These are phyloP conservation scores for Aspergillus mulundensis DNA, from an alignment of 495 filamentous ascomycete genomes.

Conservation along the genomic window DNA sequence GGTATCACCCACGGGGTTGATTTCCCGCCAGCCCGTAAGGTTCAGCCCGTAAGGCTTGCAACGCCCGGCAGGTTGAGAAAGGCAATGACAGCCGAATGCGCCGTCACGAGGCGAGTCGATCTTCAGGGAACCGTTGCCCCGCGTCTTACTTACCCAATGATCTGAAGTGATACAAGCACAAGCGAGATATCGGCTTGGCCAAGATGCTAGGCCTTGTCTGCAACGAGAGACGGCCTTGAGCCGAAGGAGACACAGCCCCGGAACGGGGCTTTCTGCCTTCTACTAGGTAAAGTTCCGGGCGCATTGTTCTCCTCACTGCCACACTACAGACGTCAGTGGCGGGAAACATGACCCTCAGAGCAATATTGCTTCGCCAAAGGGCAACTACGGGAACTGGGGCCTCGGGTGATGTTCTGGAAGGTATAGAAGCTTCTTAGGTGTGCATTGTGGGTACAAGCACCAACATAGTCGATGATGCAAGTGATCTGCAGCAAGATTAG, in stretches of 20 bases:
- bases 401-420: constrained; percentile 3
- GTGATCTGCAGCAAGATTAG: constrained; percentile 1
- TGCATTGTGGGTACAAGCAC: neutral
- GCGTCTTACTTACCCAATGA: neutral
- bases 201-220: neutral
- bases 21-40: too few relatives aligned
- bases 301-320: neutral
- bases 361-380: neutral
- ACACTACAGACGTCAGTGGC: neutral
- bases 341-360: neutral
- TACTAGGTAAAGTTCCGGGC: neutral
- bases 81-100: neutral
- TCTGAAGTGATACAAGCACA: neutral
- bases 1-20: neutral
- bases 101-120: neutral
- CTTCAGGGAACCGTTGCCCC: neutral
- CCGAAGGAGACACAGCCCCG: constrained; percentile 6
- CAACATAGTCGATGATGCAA: neutral
- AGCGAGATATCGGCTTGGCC: neutral
- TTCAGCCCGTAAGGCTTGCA: neutral
- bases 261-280: neutral
- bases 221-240: too few relatives aligned
- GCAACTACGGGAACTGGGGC: neutral
- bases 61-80: neutral
- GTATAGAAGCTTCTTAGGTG: constrained; percentile 1